Evolutionary conservation across 148 eudicot genomes (phyloP), one percentile per base, ranked within the genome.

Genomic region (Fallopia convolvulus): DNA sequence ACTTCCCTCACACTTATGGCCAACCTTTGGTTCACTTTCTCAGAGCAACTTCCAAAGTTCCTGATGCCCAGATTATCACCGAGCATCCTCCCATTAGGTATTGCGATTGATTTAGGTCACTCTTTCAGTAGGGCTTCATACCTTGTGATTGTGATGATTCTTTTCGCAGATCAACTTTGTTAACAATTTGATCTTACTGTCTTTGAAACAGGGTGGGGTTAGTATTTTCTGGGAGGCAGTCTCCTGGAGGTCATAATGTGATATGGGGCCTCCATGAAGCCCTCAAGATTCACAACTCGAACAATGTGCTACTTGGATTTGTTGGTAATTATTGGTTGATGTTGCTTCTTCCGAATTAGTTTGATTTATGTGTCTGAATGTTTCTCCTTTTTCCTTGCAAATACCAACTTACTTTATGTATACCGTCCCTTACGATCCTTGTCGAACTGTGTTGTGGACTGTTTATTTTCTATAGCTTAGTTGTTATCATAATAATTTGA

Each of bases 191-290:
- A 6, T 39, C 6, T 73, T 73, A 41, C 0, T 73, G 8, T 72
- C 15, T 21, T 73, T 73, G 75, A 44, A 73, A 46, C 75, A 92
- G 98, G 84, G 97, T 95, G 75, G 99, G 99, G 79, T 40, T 93
- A 44, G 97, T 95, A 66, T 95, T 95, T 79, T 92, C 98, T 76
- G 98, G 98, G 30, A 86, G 99, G 77, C 99, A 95, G 60, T 95
- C 99, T 82, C 99, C 99, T 55, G 97, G 99, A 80, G 99, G 99
- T 71, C 99, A 95, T 79, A 95, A 95, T 88, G 97, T 95, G 70
- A 79, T 95, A 50, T 95, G 99, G 99, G 99, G 99, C 61, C 88
- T 92, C 77, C 87, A 86, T 82, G 82, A 88, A 50, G 99, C 97
- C 79, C 93, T 95, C 70, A 87, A 95, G 81, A 86, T 81, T 65